Conservation (phyloP, 2,329 filamentous ascomycete genomes). For the Penicillium sp. region DNA sequence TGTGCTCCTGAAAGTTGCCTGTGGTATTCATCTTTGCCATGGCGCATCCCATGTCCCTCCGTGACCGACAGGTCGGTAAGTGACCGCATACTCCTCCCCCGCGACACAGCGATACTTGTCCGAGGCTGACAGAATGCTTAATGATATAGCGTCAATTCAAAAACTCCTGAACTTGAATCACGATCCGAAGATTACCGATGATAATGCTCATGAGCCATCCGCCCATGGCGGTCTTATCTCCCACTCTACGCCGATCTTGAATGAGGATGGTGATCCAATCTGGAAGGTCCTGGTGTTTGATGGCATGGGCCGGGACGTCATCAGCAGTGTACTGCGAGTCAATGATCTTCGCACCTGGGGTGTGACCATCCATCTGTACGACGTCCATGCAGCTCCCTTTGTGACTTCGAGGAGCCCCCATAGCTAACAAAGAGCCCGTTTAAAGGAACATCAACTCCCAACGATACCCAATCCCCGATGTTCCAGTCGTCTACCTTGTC, state of each 20-base stretch:
- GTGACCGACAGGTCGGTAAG: slow-evolving; percentile 73
- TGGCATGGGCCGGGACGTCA: slow-evolving; percentile 86
- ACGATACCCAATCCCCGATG: slow-evolving; percentile 90
- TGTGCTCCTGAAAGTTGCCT: slow-evolving; percentile 16
- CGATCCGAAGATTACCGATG: slow-evolving; percentile 54
- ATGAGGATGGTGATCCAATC: slow-evolving; percentile 85
- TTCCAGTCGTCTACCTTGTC: slow-evolving; percentile 94
- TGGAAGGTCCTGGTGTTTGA: slow-evolving; percentile 99
- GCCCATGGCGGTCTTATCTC: slow-evolving; percentile 62
- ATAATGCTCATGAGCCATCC: slow-evolving; percentile 63
- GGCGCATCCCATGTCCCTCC: slow-evolving; percentile 61
- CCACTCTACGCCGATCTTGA: slow-evolving; percentile 76
- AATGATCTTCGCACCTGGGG: slow-evolving; percentile 91
- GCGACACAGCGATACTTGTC: not conserved
- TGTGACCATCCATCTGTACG: slow-evolving; percentile 90
- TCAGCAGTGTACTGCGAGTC: slow-evolving; percentile 92
- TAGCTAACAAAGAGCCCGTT: slow-evolving; percentile 19
- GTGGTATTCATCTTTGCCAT: slow-evolving; percentile 43
- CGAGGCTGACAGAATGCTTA: slow-evolving; percentile 4
- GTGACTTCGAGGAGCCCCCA: not conserved
- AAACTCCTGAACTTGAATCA: slow-evolving; percentile 96
- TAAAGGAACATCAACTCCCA: slow-evolving; percentile 76
- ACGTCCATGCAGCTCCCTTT: slow-evolving; percentile 32
- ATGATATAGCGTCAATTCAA: slow-evolving; percentile 77
- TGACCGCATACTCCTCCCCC: slow-evolving; percentile 14